Evolutionary conservation across 441 rosid species (phyloP).

Genomic region (Populus tomentosa): DNA sequence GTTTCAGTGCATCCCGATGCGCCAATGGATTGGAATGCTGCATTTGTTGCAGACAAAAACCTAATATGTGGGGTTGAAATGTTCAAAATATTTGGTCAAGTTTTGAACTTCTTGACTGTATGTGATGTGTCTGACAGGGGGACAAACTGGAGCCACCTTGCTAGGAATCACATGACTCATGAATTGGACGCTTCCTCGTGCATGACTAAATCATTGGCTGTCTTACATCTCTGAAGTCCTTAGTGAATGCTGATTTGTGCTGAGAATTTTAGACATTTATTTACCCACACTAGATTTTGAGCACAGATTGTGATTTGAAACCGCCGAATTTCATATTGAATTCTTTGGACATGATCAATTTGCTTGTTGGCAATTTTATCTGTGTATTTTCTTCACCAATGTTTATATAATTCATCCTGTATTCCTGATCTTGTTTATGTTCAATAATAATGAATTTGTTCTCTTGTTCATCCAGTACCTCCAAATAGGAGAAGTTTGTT

Average conservation of each 20-base stretch:
- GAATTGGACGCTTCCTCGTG: constrained; percentile 79
- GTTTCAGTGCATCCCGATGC: constrained; percentile 92
- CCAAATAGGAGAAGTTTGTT: too few relatives aligned
- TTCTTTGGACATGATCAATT: constrained; percentile 20
- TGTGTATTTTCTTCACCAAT: neutral
- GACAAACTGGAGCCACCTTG: constrained; percentile 69
- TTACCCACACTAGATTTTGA: constrained; percentile 15
- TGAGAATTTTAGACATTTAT: constrained; percentile 17
- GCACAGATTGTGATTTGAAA: constrained; percentile 8
- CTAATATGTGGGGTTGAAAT: constrained; percentile 82
- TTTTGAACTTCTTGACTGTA: constrained; percentile 67
- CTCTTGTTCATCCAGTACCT: neutral
- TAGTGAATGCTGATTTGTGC: constrained; percentile 12
- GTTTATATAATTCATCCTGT: neutral
- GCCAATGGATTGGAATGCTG: constrained; percentile 97
- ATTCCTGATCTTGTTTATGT: neutral
- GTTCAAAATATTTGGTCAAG: constrained; percentile 96
- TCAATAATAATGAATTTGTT: neutral
- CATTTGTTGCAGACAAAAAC: constrained; percentile 67
- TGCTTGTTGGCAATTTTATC: neutral
- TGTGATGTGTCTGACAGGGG: constrained; percentile 47
- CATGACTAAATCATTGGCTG: constrained; percentile 72
- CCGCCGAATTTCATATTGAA: constrained; percentile 22
- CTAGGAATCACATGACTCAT: constrained; percentile 68
- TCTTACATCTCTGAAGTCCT: constrained; percentile 53